Conservation (phyloP, 345 rosid species). For the Moricandia moricandioides region DNA sequence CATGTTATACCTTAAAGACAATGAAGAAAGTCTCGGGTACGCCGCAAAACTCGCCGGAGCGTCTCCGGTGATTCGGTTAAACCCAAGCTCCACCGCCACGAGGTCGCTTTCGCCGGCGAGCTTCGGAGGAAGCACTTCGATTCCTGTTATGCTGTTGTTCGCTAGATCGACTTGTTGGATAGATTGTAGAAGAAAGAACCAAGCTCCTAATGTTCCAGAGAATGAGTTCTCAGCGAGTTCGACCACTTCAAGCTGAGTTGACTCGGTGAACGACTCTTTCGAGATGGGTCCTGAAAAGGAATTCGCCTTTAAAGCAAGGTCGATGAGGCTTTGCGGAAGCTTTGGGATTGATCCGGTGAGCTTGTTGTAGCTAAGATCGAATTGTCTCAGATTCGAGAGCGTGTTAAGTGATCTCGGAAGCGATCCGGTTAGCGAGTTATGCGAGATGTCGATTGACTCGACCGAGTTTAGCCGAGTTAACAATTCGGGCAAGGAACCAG, state of each 20-base stretch:
- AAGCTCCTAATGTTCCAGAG: slow-evolving; percentile 57
- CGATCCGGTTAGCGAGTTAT: slow-evolving; percentile 59
- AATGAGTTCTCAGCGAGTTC: slow-evolving; percentile 84
- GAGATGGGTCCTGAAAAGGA: slow-evolving; percentile 57
- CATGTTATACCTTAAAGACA: slow-evolving; percentile 67
- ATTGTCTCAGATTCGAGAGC: slow-evolving; percentile 44
- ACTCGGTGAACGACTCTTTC: slow-evolving; percentile 52
- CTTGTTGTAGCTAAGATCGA: slow-evolving; percentile 79
- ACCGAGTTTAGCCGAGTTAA: slow-evolving; percentile 46
- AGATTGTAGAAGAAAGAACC: slow-evolving; percentile 73
- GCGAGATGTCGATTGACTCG: slow-evolving; percentile 58
- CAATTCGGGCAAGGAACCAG: slow-evolving; percentile 55
- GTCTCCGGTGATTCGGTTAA: slow-evolving; percentile 57
- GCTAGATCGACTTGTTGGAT: slow-evolving; percentile 78
- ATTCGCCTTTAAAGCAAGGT: slow-evolving; percentile 67
- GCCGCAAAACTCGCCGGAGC: slow-evolving; percentile 54
- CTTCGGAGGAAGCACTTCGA: slow-evolving; percentile 50
- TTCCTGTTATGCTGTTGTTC: slow-evolving; percentile 58
- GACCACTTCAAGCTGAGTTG: slow-evolving; percentile 62
- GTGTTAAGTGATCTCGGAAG: slow-evolving; percentile 48
- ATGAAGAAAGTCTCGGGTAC: slow-evolving; percentile 57
- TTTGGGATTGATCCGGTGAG: slow-evolving; percentile 64
- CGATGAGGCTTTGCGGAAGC: slow-evolving; percentile 54
- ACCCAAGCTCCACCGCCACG: slow-evolving; percentile 81
- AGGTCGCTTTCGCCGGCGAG: slow-evolving; percentile 42